Evolutionary conservation across 1,284 basidiomycete genomes (phyloP), one percentile per base, ranked within the genome.

Genomic region (Microstroma glucosiphilum): DNA sequence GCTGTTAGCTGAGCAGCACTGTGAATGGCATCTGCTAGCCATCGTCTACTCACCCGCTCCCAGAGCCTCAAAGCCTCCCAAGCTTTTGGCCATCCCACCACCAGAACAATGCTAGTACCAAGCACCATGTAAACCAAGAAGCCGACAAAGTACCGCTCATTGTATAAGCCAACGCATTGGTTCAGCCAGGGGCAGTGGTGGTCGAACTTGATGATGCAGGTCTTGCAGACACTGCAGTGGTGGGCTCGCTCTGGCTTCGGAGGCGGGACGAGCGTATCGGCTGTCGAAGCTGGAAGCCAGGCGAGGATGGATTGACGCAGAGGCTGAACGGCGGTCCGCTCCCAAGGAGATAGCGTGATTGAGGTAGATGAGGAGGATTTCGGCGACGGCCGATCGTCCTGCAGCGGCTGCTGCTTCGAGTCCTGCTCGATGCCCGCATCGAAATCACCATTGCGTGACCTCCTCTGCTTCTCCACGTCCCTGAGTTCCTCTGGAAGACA

Each of bases 61-160:
- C 11, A 59, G 26, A 48, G 40, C 26, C 23, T 59, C 12, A 3
- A 4, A 48, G 43, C 43, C 15, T 48, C 17, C 26, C 42, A 56
- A 55, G 64, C 60, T 15, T 70, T 59, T 1, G 46, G 56, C 48
- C 59, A 73, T 0, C 73, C 70, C 1, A 68, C 51, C 4, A 37
- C 54, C n/a, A 69, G 40, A 4, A 76, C 70, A 9, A 75, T 62
- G n/a, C 53, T 60, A 13, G 68, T 72, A 1, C 73, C 76, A 21
- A 77, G 58, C 11, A 67, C 60, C 37, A 76, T 64, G 70, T 72
- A 78, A 6, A 64, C 89, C 91, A 97, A 88, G 84, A 97, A 98
- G 41, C 97, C 82, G 40, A 96, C 85, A 73, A 98, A 98, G 80
- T 97, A 91, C 0, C 94, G 86, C 79, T 97, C 93, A 76, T 98